These are phyloP conservation scores for Leccinum boreale DNA, from an alignment of 768 basidiomycete genomes.

Conservation along the genomic window DNA sequence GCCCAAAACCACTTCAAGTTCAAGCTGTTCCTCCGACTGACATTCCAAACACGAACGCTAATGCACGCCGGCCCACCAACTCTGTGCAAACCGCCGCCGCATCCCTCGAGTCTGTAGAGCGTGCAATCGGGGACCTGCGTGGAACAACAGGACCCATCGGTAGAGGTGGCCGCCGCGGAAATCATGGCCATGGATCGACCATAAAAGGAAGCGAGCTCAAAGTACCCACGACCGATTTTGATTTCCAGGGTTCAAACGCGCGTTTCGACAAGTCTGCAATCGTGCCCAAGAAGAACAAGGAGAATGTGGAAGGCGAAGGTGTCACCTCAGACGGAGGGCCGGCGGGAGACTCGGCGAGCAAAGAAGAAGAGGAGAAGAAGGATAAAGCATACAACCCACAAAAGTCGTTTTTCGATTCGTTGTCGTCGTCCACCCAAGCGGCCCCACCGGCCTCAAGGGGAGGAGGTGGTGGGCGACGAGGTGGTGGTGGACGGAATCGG, in stretches of 20 bases:
- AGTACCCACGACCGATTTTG: slow-evolving; percentile 77
- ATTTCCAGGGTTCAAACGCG: slow-evolving; percentile 75
- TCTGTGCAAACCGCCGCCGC: slow-evolving; percentile 70
- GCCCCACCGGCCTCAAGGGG: slow-evolving; percentile 32
- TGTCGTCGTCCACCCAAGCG: slow-evolving; percentile 46
- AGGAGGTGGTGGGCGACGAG: slow-evolving; percentile 38
- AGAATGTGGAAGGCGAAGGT: slow-evolving; percentile 28
- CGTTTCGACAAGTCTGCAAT: slow-evolving; percentile 75
- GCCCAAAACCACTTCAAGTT: slow-evolving; percentile 18
- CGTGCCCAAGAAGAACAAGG: slow-evolving; percentile 34
- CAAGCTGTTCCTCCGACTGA: slow-evolving; percentile 22
- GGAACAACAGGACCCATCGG: slow-evolving; percentile 35
- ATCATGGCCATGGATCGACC: slow-evolving; percentile 25
- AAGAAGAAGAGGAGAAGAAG: slow-evolving; percentile 39
- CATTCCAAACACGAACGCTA: slow-evolving; percentile 22
- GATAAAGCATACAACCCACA: slow-evolving; percentile 67
- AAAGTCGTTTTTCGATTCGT: slow-evolving; percentile 79
- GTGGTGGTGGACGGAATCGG: slow-evolving; percentile 59
- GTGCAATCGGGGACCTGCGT: slow-evolving; percentile 50
- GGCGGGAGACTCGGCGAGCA: slow-evolving; percentile 17
- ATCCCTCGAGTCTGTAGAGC: slow-evolving; percentile 69
- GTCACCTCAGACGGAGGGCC: slow-evolving; percentile 30
- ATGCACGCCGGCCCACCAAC: slow-evolving; percentile 37
- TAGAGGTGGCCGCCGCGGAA: slow-evolving; percentile 38
- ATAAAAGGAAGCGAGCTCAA: slow-evolving; percentile 38